Evolutionary conservation across 164 flowering plant genomes (phyloP), one percentile per base, ranked within the genome.

Genomic region (Liriodendron chinense): DNA sequence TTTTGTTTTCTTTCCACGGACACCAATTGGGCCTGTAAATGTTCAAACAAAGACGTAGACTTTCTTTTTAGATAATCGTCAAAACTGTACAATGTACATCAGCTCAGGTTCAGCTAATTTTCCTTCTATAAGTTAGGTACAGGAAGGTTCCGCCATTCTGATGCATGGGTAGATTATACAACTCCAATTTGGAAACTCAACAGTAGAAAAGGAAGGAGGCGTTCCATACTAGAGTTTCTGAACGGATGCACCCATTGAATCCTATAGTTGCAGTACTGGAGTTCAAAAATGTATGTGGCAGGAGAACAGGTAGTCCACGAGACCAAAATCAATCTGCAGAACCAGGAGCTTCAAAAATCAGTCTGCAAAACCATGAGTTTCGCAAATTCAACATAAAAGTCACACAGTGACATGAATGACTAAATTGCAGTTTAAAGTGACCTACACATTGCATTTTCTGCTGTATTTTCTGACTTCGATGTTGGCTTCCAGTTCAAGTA

Each of bases 61-160:
- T 16, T 62, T 12, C 12, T 48, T 65, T 20, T 20, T 64, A 47
- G n/a, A 61, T 75, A 47, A 75, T 75, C 48, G 57, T 69, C 57
- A 49, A 28, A 65, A 26, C 71, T 78, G 74, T 78, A 78, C 80
- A 78, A 65, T 71, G 65, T 74, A 64, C 71, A 78, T 78, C 68
- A 12, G 34, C 25, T 74, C 77, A 73, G 24, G 43, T 65, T 23
- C 63, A 22, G 26, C 68, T 34, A 69, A 9, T 50, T 70, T 73
- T 63, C 53, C 23, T 69, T 74, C 64, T 49, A 14, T 71, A 73
- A 21, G 47, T 28, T 23, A 49, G 65, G 62, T 24, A 53, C 68
- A 49, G 18, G 9, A 56, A 22, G 77, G 47, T 66, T 74, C 22
- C 63, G 70, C 61, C 63, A 70, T 18, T 71, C 43, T 70, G n/a